Percentiles rank a stretch among this genome's conserved stretches.
phyloP scores from a whole-genome alignment of 257 asterid genomes.

The Buddleja alternifolia region DNA sequence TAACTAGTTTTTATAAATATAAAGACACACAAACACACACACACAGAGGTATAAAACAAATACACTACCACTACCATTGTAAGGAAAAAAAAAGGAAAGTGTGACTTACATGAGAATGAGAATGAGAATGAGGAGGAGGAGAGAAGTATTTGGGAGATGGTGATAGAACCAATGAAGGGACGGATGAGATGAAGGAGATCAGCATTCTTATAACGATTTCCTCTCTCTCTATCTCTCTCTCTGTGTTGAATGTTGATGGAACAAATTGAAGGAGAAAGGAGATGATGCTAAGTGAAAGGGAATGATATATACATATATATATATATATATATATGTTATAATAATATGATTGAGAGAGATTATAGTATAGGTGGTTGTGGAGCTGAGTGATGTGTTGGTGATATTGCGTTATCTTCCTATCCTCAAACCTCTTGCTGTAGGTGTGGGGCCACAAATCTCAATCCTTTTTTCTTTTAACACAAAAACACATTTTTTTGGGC shows the following conservation, averaged over 20 bases:
- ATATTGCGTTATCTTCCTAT: slow-evolving; percentile 40
- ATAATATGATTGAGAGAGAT: neutral
- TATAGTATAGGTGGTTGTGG: slow-evolving; percentile 29
- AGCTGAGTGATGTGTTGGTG: slow-evolving; percentile 21
- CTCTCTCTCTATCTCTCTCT: slow-evolving; percentile 19
- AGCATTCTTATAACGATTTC: slow-evolving; percentile 42
- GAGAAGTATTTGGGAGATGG: slow-evolving; percentile 38
- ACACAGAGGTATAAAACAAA: neutral
- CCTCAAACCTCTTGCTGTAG: no score
- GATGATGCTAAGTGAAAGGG: neutral
- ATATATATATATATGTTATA: no score
- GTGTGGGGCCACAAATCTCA: no score
- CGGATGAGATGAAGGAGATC: slow-evolving; percentile 77
- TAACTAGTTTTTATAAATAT: no score
- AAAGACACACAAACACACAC: no score
- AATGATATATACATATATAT: no score
- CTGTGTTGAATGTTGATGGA: neutral
- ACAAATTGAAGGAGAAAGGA: neutral
- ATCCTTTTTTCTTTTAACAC: no score
- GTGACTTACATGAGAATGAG: no score
- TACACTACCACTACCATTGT: neutral
- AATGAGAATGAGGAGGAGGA: slow-evolving; percentile 33
- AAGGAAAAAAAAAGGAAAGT: neutral
- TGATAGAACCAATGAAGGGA: slow-evolving; percentile 56
- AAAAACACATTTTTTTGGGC: no score